Conservation (phyloP, 257 asterid genomes). For the Salvia hispanica region DNA sequence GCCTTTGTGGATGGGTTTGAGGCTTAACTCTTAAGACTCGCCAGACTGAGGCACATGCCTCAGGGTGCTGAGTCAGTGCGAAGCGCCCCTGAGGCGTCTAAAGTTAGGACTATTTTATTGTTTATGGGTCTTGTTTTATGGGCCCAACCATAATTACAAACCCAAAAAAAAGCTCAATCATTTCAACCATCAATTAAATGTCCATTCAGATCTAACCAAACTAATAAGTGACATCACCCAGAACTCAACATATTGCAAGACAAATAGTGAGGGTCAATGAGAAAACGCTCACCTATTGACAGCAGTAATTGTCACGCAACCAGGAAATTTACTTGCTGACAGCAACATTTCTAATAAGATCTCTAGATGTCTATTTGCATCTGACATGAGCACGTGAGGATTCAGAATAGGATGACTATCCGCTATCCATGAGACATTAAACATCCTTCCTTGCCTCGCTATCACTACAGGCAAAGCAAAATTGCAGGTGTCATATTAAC, state of each 20-base stretch:
- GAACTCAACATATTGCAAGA: conserved; percentile 20
- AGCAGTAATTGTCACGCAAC: conserved; percentile 71
- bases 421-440: conserved; percentile 76
- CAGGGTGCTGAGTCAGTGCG: too few species aligned
- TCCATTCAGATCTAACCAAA: conserved; percentile 14
- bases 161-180: too few species aligned
- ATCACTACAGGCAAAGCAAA: conserved; percentile 44
- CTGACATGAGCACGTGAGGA: conserved; percentile 60
- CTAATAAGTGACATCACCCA: conserved; percentile 6
- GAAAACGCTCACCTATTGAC: conserved; percentile 79
- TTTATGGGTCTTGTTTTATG: too few species aligned
- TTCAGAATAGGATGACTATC: conserved; percentile 81
- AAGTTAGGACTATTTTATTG: too few species aligned
- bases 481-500: conserved; percentile 19
- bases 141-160: too few species aligned
- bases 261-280: background rate
- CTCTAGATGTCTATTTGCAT: conserved; percentile 69
- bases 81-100: too few species aligned
- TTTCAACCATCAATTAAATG: background rate
- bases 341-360: conserved; percentile 70
- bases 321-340: conserved; percentile 70
- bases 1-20: too few species aligned
- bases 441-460: conserved; percentile 55
- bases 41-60: too few species aligned
- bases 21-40: too few species aligned